phyloP scores from a whole-genome alignment of 495 filamentous ascomycete species.

The Penicillium riverlandense region DNA sequence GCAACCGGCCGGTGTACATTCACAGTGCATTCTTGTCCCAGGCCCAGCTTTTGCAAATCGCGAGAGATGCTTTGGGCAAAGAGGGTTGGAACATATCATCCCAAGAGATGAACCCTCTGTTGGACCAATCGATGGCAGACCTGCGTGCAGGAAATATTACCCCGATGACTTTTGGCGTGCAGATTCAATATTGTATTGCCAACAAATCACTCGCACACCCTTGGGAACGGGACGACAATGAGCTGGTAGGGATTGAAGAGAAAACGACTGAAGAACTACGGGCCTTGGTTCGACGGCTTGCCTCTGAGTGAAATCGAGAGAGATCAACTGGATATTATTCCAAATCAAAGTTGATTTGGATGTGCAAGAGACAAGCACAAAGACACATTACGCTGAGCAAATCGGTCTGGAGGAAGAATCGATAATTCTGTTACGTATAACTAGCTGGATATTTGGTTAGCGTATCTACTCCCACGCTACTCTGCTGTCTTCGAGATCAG shows the following conservation, averaged over 20 bases:
- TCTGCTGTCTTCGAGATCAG: no score
- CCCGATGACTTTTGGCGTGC: slow-evolving; percentile 8
- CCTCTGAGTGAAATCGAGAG: no score
- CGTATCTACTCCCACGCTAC: no score
- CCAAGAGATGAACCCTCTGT: slow-evolving; percentile 9
- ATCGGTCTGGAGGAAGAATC: no score
- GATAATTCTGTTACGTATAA: no score
- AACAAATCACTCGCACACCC: slow-evolving; percentile 10
- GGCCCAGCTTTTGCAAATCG: slow-evolving; percentile 3
- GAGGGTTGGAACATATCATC: slow-evolving; percentile 5
- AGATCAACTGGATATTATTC: no score
- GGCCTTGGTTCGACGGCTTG: no score
- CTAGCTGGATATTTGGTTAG: no score
- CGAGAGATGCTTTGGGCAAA: slow-evolving; percentile 5
- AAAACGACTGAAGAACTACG: no score
- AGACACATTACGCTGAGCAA: no score
- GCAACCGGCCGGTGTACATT: slow-evolving; percentile 13
- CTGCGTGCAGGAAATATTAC: slow-evolving; percentile 9
- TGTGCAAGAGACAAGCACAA: no score
- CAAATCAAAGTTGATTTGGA: no score
- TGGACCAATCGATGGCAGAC: slow-evolving; percentile 11
- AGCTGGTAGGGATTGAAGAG: slow-evolving; percentile 9
- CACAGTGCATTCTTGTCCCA: slow-evolving; percentile 14
- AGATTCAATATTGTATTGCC: slow-evolving; percentile 16
- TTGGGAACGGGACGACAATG: slow-evolving; percentile 14